Evolutionary conservation across 495 filamentous ascomycete species (phyloP).

Genomic region (Clohesyomyces aquaticus): DNA sequence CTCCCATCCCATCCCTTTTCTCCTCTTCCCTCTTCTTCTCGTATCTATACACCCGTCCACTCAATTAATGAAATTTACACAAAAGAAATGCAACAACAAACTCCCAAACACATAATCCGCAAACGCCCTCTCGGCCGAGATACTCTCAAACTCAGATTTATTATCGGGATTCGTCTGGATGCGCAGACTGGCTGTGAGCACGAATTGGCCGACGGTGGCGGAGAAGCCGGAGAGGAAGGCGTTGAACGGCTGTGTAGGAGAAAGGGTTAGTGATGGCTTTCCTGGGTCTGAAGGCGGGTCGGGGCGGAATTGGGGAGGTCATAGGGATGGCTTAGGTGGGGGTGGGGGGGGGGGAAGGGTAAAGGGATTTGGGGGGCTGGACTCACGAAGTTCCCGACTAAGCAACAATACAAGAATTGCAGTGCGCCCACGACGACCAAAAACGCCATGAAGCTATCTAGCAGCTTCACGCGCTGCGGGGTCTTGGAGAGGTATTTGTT

Average conservation of each 20-base stretch:
- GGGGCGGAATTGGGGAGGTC: neutral
- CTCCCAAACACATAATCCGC: slow-evolving; percentile 96
- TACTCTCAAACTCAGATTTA: slow-evolving; percentile 66
- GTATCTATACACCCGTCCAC: neutral
- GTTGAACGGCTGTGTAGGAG: slow-evolving; percentile 99
- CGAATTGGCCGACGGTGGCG: slow-evolving; percentile 96
- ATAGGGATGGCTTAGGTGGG: neutral
- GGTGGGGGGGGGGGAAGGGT: neutral
- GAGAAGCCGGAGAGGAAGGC: slow-evolving; percentile 95
- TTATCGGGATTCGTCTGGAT: slow-evolving; percentile 89
- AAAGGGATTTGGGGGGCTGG: neutral
- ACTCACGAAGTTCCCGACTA: slow-evolving; percentile 93
- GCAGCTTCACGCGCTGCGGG: slow-evolving; percentile 85
- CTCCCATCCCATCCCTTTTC: no score
- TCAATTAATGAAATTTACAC: slow-evolving; percentile 96
- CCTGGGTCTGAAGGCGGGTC: no score
- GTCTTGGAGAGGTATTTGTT: slow-evolving; percentile 77
- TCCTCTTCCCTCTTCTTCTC: neutral
- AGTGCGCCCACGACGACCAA: slow-evolving; percentile 80
- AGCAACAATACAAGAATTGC: slow-evolving; percentile 90
- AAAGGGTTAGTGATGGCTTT: no score
- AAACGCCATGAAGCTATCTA: slow-evolving; percentile 92
- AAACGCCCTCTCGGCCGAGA: slow-evolving; percentile 84
- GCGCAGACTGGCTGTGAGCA: slow-evolving; percentile 83
- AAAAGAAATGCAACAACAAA: slow-evolving; percentile 97